These are phyloP conservation scores for Mortierella sp. DNA, from an alignment of 371 early-diverging fungal species.

Conservation along the genomic window DNA sequence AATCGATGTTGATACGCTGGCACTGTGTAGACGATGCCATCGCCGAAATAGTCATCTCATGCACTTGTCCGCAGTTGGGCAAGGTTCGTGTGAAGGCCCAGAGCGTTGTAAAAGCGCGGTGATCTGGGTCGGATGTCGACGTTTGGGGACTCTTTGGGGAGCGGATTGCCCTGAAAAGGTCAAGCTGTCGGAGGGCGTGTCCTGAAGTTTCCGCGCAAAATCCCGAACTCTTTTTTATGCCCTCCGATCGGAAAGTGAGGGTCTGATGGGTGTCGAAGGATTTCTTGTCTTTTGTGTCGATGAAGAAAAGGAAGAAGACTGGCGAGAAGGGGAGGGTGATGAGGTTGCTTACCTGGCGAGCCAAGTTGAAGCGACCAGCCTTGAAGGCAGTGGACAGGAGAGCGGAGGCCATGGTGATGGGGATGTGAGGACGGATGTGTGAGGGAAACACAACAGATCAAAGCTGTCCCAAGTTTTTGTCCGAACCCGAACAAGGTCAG, in stretches of 20 bases:
- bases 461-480: conserved; percentile 9
- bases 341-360: conserved; percentile 49
- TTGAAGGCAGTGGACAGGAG: conserved; percentile 55
- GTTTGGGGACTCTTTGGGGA: not conserved
- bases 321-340: not conserved
- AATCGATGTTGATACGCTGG: not conserved
- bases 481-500: not conserved
- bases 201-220: conserved; percentile 11
- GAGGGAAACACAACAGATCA: conserved; percentile 6
- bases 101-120: not conserved
- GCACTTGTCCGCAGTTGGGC: not conserved
- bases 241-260: not conserved
- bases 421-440: conserved; percentile 14
- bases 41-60: not conserved
- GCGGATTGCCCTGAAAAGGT: conserved; percentile 7
- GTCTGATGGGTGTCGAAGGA: not conserved
- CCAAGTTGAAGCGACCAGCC: conserved; percentile 50
- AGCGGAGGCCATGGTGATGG: conserved; percentile 37
- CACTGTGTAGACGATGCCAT: not conserved
- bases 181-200: conserved; percentile 1
- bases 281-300: not conserved
- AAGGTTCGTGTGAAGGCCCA: not conserved
- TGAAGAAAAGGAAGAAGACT: not conserved
- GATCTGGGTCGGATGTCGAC: conserved; percentile 1
- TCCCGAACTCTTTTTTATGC: conserved; percentile 9